Evolutionary conservation across 352 stramenopile species (phyloP).

Genomic region (Phytophthora kernoviae): DNA sequence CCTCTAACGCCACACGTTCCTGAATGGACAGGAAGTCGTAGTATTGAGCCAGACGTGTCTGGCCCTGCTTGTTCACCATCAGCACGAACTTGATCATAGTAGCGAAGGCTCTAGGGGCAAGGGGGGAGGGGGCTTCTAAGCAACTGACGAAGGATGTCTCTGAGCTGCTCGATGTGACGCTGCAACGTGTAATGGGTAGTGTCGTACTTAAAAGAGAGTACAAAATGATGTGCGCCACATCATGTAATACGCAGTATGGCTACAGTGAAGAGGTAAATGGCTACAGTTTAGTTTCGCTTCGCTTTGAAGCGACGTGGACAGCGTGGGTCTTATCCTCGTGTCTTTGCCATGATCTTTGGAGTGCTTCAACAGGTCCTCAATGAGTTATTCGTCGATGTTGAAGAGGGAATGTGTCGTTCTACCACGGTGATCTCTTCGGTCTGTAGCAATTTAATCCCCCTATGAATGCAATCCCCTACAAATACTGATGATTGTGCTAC

Average conservation of each 20-base stretch:
- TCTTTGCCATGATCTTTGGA: slow-evolving; percentile 52
- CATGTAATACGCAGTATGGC: not conserved
- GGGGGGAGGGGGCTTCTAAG: not conserved
- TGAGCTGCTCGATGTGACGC: slow-evolving; percentile 21
- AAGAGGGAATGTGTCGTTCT: slow-evolving; percentile 65
- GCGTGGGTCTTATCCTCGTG: no score
- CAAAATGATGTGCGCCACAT: slow-evolving; percentile 11
- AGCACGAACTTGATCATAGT: slow-evolving; percentile 95
- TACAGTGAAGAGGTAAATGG: no score
- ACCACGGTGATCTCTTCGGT: slow-evolving; percentile 79
- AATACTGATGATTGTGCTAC: slow-evolving; percentile 1
- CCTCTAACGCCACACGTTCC: slow-evolving; percentile 98
- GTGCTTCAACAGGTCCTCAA: slow-evolving; percentile 55
- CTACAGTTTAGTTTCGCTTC: not conserved
- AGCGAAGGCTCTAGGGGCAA: slow-evolving; percentile 2
- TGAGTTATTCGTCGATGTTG: slow-evolving; percentile 72
- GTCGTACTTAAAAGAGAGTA: not conserved
- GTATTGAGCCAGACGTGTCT: slow-evolving; percentile 99
- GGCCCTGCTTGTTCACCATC: slow-evolving; percentile 99
- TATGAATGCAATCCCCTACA: not conserved
- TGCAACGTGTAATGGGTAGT: slow-evolving; percentile 6
- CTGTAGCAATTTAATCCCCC: slow-evolving; percentile 1
- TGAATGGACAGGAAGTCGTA: slow-evolving; percentile 99
- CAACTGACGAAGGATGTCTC: not conserved
- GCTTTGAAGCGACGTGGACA: slow-evolving; percentile 6